Base-by-base conservation (phyloP, 768 basidiomycete species). In the Clitopilus hobsonii region DNA sequence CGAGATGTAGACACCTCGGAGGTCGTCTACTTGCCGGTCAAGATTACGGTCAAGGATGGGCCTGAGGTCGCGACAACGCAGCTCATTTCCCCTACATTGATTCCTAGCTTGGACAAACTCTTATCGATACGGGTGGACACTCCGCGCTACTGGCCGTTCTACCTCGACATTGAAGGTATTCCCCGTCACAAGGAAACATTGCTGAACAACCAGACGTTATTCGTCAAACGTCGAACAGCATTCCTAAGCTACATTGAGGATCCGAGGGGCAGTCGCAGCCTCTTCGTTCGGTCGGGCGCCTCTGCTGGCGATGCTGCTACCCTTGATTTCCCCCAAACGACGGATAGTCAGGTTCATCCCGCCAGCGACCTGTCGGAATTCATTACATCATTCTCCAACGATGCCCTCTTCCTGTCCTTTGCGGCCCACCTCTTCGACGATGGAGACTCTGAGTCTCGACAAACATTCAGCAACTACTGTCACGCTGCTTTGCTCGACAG, bases 211-310 rank as follows among this genome's bases (percentile, higher is more conserved):
- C 89, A 94, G 60, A 96, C 91, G 0, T 75, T 99, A 26, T 94
- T 84, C 59, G 96, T 98, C 57, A 96, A 98, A 68, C 86, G 95
- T 16, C 80, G 92, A 24, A 89, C 94, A 0, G 94, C 94, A 0
- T 95, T 94, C 68, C 76, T 98, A 45, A 91, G 91, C 64, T 99
- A 98, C 65, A 88, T 87, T 4, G 90, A 94, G 60, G 97, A 98
- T 67, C 92, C 97, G 0, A 84, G 91, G 60, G 96, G 96, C 7
- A 95, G 93, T 61, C 82, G 94, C 47, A 93, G 91, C 67, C 77
- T 97, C 10, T 95, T 94, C 61, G 88, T 94, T 8, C 85, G 91
- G 11, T 90, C 93, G 14, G 91, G 93, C 16, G 84, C 88, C 13
- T 88, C 91, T 26, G 82, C 86, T 4, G 91, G 91, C 2, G 91